These are phyloP conservation scores for Aquanectria penicillioides DNA, from an alignment of 2,329 filamentous ascomycete genomes.

Conservation along the genomic window DNA sequence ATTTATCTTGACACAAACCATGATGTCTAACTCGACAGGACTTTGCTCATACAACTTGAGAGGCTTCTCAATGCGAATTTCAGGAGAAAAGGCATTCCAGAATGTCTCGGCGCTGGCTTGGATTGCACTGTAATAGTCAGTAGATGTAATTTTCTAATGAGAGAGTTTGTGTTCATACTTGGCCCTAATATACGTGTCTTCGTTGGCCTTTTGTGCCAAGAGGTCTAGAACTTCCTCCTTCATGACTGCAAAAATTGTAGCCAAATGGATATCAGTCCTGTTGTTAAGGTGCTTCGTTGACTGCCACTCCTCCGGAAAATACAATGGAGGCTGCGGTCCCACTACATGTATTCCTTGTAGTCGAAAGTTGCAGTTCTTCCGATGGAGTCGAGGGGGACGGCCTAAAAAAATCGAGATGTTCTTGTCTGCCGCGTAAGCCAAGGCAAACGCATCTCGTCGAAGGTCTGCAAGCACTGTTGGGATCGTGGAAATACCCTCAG, in stretches of 20 bases:
- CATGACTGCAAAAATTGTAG: conserved; percentile 15
- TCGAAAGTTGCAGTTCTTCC: conserved; percentile 52
- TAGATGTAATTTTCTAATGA: neutral
- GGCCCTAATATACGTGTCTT: neutral
- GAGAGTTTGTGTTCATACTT: neutral
- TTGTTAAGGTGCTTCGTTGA: neutral
- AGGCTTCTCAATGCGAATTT: conserved; percentile 10
- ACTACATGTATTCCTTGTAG: conserved; percentile 13
- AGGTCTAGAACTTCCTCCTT: conserved; percentile 29
- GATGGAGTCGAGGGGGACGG: conserved; percentile 56
- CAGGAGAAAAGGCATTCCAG: conserved; percentile 16
- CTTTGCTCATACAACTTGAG: conserved; percentile 12
- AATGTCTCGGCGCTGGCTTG: conserved; percentile 5
- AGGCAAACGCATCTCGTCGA: conserved; percentile 51
- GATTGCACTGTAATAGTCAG: neutral
- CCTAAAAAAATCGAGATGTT: conserved; percentile 60
- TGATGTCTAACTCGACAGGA: conserved; percentile 16
- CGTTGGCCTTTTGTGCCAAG: neutral
- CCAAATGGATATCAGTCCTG: conserved; percentile 20
- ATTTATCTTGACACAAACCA: conserved; percentile 18
- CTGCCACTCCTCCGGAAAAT: conserved; percentile 3
- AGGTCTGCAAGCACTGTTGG: conserved; percentile 54
- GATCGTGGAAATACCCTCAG: conserved; percentile 26
- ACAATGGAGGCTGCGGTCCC: neutral
- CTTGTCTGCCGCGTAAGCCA: conserved; percentile 57